Evolutionary conservation across 1,139 yeast species (phyloP).

Genomic region (Nakaseomyces nivariensis): DNA sequence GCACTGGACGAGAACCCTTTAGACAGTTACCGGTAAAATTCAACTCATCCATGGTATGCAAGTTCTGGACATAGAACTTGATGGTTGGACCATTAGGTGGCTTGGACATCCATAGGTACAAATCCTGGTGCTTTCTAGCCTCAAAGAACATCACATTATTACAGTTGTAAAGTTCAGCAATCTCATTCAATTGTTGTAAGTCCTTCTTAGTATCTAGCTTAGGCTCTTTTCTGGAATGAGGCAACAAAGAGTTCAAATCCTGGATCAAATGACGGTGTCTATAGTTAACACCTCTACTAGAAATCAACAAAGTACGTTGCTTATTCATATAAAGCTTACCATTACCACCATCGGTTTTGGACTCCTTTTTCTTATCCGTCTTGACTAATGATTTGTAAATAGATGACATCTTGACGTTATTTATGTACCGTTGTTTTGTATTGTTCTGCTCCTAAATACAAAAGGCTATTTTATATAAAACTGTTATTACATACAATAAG

Average conservation of each 20-base stretch:
- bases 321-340: slow-evolving; percentile 42
- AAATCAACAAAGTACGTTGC: slow-evolving; percentile 75
- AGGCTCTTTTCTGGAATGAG: slow-evolving; percentile 95
- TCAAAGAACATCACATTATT: slow-evolving; percentile 91
- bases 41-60: slow-evolving; percentile 92
- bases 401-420: slow-evolving; percentile 33
- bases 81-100: slow-evolving; percentile 98
- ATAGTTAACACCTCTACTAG: slow-evolving; percentile 88
- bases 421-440: too few relatives aligned
- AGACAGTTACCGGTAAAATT: slow-evolving; percentile 94
- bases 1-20: slow-evolving; percentile 91
- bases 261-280: slow-evolving; percentile 91
- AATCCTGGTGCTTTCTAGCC: slow-evolving; percentile 92
- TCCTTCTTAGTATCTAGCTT: slow-evolving; percentile 90
- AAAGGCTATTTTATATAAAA: too few relatives aligned
- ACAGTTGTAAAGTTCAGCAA: slow-evolving; percentile 95
- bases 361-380: slow-evolving; percentile 24
- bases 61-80: slow-evolving; percentile 86
- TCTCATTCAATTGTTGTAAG: slow-evolving; percentile 80
- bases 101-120: slow-evolving; percentile 88
- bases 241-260: slow-evolving; percentile 70
- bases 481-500: background rate
- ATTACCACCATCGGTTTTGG: slow-evolving; percentile 30
- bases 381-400: slow-evolving; percentile 36
- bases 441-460: too few relatives aligned